These are phyloP conservation scores for Colletotrichum tropicale DNA, from an alignment of 2,329 filamentous ascomycete genomes.

Conservation along the genomic window DNA sequence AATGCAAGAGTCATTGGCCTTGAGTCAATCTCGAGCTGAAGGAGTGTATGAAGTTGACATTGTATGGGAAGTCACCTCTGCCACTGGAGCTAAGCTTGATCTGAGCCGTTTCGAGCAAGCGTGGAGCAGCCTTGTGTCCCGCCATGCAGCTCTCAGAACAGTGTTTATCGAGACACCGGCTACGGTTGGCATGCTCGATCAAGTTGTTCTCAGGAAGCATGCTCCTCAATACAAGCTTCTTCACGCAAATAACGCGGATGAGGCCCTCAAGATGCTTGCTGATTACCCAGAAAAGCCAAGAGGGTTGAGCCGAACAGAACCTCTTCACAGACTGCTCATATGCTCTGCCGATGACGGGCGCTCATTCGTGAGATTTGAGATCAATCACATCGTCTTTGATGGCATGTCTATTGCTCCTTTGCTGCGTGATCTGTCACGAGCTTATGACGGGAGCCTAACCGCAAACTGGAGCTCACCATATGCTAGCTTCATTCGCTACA, in stretches of 20 bases:
- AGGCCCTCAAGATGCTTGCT: not conserved
- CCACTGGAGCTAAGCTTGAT: slow-evolving; percentile 17
- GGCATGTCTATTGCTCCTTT: slow-evolving; percentile 33
- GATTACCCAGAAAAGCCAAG: not conserved
- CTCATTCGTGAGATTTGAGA: not conserved
- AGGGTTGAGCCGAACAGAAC: not conserved
- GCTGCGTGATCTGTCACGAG: slow-evolving; percentile 28
- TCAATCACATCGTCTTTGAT: slow-evolving; percentile 37
- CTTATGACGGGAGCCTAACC: slow-evolving; percentile 25
- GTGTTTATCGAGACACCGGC: slow-evolving; percentile 35
- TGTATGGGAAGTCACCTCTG: slow-evolving; percentile 21
- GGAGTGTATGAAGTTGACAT: slow-evolving; percentile 26
- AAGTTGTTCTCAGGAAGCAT: slow-evolving; percentile 29
- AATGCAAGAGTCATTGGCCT: slow-evolving; percentile 38
- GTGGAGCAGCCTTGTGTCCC: slow-evolving; percentile 29
- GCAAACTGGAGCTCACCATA: slow-evolving; percentile 10
- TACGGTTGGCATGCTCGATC: slow-evolving; percentile 22
- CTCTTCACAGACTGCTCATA: not conserved
- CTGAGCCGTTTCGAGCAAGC: slow-evolving; percentile 14
- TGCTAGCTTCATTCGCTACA: slow-evolving; percentile 23
- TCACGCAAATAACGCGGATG: not conserved
- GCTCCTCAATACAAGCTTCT: not conserved
- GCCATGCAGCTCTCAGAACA: slow-evolving; percentile 33
- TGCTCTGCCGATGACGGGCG: not conserved
- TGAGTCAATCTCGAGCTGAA: slow-evolving; percentile 34